Evolutionary conservation across 176 grass and related monocot species (phyloP).

Genomic region (Thinopyrum elongatum): DNA sequence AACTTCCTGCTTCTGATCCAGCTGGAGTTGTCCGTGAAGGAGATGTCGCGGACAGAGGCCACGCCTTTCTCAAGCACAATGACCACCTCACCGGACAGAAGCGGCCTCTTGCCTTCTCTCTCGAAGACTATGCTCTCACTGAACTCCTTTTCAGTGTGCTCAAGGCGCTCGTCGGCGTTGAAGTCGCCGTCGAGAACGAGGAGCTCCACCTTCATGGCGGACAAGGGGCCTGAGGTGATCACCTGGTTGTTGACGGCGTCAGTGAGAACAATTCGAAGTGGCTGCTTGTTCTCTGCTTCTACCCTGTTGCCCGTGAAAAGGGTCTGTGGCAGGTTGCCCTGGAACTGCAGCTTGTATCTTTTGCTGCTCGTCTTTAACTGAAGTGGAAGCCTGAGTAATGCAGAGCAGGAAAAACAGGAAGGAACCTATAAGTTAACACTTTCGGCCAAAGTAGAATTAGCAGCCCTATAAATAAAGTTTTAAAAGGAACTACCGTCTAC

Average conservation of each 20-base stretch:
- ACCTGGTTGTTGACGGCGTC: constrained; percentile 54
- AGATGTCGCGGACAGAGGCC: constrained; percentile 57
- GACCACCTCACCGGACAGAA: constrained; percentile 67
- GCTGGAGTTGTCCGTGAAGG: constrained; percentile 91
- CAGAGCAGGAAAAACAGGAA: constrained; percentile 3
- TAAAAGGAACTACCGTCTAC: no score
- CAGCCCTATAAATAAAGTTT: not conserved
- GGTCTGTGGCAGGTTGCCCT: constrained; percentile 58
- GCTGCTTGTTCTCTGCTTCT: constrained; percentile 60
- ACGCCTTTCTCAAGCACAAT: constrained; percentile 72
- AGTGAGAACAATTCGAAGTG: constrained; percentile 55
- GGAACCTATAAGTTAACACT: not conserved
- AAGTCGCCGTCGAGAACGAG: constrained; percentile 95
- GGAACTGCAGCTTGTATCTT: constrained; percentile 74
- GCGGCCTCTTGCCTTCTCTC: constrained; percentile 79
- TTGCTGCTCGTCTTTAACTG: constrained; percentile 50
- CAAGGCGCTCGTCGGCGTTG: constrained; percentile 60
- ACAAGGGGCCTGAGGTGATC: constrained; percentile 47
- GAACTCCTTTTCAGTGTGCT: constrained; percentile 83
- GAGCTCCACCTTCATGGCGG: constrained; percentile 71
- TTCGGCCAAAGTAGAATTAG: constrained; percentile 3
- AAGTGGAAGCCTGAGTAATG: constrained; percentile 42
- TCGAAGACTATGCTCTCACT: constrained; percentile 65
- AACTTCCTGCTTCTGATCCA: constrained; percentile 84
- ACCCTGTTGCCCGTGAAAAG: constrained; percentile 83